Conservation (phyloP, 306 rosid species). For the Prosopis cineraria region DNA sequence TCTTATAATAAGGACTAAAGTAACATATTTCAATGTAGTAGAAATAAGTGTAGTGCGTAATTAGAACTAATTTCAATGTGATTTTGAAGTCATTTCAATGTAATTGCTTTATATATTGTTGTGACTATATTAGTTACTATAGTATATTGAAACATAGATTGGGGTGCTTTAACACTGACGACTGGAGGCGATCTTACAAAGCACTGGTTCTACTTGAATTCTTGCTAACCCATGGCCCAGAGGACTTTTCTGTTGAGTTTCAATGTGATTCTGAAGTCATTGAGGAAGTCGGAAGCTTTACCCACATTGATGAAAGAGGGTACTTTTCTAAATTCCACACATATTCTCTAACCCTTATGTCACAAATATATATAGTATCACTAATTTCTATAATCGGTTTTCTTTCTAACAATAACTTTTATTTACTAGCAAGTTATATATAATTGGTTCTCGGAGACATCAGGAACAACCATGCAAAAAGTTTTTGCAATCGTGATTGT, state of each 20-base stretch:
- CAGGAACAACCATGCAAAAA: too few relatives aligned
- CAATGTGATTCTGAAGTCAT: slow-evolving; percentile 55
- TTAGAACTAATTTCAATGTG: too few relatives aligned
- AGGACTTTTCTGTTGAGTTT: slow-evolving; percentile 67
- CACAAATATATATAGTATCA: too few relatives aligned
- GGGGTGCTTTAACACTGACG: slow-evolving; percentile 57
- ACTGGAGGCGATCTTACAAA: slow-evolving; percentile 83
- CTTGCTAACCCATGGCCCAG: slow-evolving; percentile 76
- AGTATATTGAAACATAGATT: slow-evolving; percentile 47
- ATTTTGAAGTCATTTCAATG: too few relatives aligned
- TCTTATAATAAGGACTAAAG: too few relatives aligned
- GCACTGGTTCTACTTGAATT: slow-evolving; percentile 72
- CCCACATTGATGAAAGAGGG: slow-evolving; percentile 66
- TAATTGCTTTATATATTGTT: neutral
- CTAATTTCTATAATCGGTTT: too few relatives aligned
- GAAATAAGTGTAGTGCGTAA: too few relatives aligned
- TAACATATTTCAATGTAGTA: too few relatives aligned
- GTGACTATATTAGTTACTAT: neutral
- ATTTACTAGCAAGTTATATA: neutral
- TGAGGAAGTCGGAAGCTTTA: slow-evolving; percentile 61
- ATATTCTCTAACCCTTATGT: too few relatives aligned
- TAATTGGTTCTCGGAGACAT: neutral
- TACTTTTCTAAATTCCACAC: slow-evolving; percentile 26
- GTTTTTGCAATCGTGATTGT: too few relatives aligned
- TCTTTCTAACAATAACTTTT: neutral